Evolutionary conservation across 805 yeast species (phyloP).

Genomic region (Geotrichum ghanense): DNA sequence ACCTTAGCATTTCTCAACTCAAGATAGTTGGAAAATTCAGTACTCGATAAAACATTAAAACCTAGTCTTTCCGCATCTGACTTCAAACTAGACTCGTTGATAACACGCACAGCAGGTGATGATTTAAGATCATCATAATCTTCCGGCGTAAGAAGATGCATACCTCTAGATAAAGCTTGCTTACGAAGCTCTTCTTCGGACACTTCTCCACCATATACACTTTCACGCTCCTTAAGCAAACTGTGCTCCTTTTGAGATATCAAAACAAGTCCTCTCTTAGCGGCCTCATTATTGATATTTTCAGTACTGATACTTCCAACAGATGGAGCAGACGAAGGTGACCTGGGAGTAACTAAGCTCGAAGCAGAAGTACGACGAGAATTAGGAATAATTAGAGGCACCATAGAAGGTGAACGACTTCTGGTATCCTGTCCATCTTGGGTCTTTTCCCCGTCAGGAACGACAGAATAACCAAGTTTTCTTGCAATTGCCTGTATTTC

Average conservation of each 20-base stretch:
- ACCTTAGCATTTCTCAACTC: not conserved
- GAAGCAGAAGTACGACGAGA: not conserved
- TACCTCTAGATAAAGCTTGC: slow-evolving; percentile 6
- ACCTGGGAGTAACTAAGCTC: not conserved
- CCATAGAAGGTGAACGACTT: not conserved
- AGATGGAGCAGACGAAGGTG: not conserved
- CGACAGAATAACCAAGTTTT: not conserved
- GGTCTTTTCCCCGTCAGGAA: not conserved
- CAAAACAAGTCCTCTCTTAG: slow-evolving; percentile 6
- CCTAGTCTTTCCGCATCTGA: not conserved
- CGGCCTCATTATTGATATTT: slow-evolving; percentile 5
- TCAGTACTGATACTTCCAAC: not conserved
- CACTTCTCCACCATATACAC: not conserved
- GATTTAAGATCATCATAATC: slow-evolving; percentile 9
- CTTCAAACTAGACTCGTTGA: slow-evolving; percentile 3
- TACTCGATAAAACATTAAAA: not conserved
- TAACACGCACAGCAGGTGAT: slow-evolving; percentile 4
- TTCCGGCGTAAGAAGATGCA: slow-evolving; percentile 12
- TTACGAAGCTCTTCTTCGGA: slow-evolving; percentile 3
- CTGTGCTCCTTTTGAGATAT: slow-evolving; percentile 7
- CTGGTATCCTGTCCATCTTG: not conserved
- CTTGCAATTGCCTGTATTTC: not conserved
- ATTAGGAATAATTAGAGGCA: not conserved
- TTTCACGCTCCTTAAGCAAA: slow-evolving; percentile 3
- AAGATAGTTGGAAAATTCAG: not conserved